Percentiles rank a stretch among this genome's conserved stretches.
phyloP scores from a whole-genome alignment of 495 filamentous ascomycete genomes.

The Hyaloscypha bicolor region DNA sequence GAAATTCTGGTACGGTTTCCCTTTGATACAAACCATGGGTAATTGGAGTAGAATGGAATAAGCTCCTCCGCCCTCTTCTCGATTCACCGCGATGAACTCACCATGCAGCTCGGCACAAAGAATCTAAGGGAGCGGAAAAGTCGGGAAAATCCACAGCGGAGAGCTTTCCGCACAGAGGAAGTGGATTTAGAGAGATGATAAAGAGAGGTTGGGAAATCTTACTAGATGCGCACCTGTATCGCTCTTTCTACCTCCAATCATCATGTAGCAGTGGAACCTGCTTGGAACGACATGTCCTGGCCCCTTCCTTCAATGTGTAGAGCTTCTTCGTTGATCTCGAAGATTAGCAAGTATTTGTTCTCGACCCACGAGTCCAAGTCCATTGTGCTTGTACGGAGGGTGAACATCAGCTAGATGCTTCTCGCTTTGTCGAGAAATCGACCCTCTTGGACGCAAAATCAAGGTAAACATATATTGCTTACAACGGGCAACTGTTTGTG shows the following conservation, averaged over 20 bases:
- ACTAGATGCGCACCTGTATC: not conserved
- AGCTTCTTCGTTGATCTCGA: not conserved
- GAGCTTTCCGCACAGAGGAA: not conserved
- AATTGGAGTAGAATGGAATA: not conserved
- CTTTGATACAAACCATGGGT: not conserved
- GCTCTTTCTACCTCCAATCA: not conserved
- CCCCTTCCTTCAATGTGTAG: not conserved
- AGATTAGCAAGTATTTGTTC: not conserved
- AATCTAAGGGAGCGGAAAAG: not conserved
- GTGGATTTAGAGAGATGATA: not conserved
- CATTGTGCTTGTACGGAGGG: too few species aligned
- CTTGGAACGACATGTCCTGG: not conserved
- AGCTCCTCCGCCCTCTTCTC: not conserved
- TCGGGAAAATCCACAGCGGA: not conserved
- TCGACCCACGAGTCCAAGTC: too few species aligned
- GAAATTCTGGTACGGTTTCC: not conserved
- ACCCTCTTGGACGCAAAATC: not conserved
- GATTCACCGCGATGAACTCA: not conserved
- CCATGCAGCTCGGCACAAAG: not conserved
- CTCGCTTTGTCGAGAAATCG: not conserved
- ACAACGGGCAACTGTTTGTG: too few species aligned
- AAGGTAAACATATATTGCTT: too few species aligned
- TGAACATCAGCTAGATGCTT: not conserved
- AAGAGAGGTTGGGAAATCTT: not conserved
- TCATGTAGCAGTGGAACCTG: not conserved